Base-by-base conservation (phyloP, 1,284 basidiomycete species). In the Cronartium quercuum region DNA sequence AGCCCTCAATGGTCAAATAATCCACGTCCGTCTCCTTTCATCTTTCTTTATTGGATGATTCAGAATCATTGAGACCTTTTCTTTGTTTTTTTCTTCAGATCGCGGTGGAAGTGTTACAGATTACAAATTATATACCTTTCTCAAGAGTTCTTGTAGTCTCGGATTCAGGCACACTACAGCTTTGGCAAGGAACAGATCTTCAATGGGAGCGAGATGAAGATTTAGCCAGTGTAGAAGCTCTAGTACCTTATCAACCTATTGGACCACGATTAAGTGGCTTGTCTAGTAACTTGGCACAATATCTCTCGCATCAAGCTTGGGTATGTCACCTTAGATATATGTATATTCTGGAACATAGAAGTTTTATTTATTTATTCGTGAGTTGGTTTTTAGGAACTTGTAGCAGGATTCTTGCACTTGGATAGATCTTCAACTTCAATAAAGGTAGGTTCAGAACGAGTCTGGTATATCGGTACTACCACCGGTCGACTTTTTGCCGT, bases 141-240 rank as follows among this genome's bases (percentile, higher is more conserved):
- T 75, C 73, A 10, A 64, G 73, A 29, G 58, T 67, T 44, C 37
- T 75, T 15, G 24, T 75, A 15, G 37, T 75, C 12, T 67, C 58
- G 9, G 66, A 61, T 34, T 42, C 68, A n/a, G 73, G 73, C 9
- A 64, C 66, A 34, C 67, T 75, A 38, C 73, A 75, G 57, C 57
- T 75, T 13, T 75, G 73, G 73, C 73, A 75, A 67, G 73, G 65
- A 18, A 58, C 66, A 34, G 38, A 41, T 35, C 42, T 75, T 10
- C 42, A 67, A 55, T 75, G 73, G 73, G 73, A 67, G 60, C 51
- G 73, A n/a, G 58, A 68, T 63, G 73, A 75, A 42, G 73, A 75
- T 67, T 29, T 75, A 47, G 12, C n/a, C 37, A 35, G 37, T 18
- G 60, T 61, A 18, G 35, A 34, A 6, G 35, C 29, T 35, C 29